Evolutionary conservation across 1,284 basidiomycete genomes (phyloP).

Genomic region (Violaceomyces palustris): DNA sequence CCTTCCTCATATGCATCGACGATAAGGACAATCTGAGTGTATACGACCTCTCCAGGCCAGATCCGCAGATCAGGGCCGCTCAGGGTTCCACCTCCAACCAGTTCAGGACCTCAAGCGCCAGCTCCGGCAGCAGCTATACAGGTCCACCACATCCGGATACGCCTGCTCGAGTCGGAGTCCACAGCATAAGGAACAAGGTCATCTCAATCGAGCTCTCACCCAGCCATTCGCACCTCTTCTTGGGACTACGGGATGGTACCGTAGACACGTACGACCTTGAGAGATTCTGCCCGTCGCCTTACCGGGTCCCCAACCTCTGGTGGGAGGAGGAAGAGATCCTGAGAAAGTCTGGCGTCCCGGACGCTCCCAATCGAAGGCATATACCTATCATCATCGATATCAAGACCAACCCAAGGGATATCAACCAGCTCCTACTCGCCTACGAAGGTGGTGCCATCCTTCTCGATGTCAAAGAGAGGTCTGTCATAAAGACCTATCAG

Average conservation of each 20-base stretch:
- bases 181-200: conserved; percentile 36
- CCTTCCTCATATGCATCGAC: conserved; percentile 65
- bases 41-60: conserved; percentile 64
- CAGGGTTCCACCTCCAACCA: conserved; percentile 21
- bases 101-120: conserved; percentile 18
- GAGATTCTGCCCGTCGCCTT: conserved; percentile 41
- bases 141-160: conserved; percentile 35
- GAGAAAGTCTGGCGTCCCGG: conserved; percentile 60
- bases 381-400: conserved; percentile 48
- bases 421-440: conserved; percentile 73
- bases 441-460: conserved; percentile 64
- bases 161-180: conserved; percentile 32
- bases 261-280: conserved; percentile 55
- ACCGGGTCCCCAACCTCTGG: conserved; percentile 61
- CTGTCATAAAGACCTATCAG: conserved; percentile 37
- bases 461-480: conserved; percentile 38
- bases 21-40: conserved; percentile 64
- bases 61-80: conserved; percentile 35
- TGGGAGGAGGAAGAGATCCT: conserved; percentile 65
- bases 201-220: conserved; percentile 66
- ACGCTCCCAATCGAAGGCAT: conserved; percentile 55
- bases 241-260: conserved; percentile 54
- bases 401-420: conserved; percentile 68
- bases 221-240: conserved; percentile 69
- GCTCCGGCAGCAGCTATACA: conserved; percentile 21